Evolutionary conservation across 2,329 filamentous ascomycete species (phyloP).

Genomic region (Cytospora piceicola): DNA sequence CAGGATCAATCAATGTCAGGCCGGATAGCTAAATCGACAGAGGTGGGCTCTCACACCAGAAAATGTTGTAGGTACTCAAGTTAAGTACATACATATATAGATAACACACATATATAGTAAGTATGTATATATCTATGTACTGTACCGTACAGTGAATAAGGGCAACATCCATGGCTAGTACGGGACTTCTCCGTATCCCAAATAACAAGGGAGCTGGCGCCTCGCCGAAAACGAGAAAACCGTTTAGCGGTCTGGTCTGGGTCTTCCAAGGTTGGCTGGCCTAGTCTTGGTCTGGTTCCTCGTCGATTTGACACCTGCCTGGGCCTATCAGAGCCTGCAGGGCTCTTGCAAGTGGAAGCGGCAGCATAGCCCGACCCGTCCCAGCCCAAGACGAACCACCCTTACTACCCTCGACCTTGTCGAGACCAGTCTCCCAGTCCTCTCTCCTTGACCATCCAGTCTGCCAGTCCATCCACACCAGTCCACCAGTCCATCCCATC

Average conservation of each 20-base stretch:
- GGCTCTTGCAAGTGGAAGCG: constrained; percentile 21
- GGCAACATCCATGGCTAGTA: not conserved
- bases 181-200: constrained; percentile 17
- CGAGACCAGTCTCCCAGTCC: not conserved
- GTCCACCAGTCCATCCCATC: constrained; percentile 11
- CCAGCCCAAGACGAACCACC: constrained; percentile 18
- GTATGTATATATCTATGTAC: no score
- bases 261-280: not conserved
- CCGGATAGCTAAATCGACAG: no score
- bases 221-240: constrained; percentile 21
- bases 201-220: constrained; percentile 9
- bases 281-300: constrained; percentile 19
- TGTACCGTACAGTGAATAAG: no score
- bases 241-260: constrained; percentile 18
- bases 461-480: no score
- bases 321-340: constrained; percentile 25
- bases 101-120: no score
- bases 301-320: constrained; percentile 12
- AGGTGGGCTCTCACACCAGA: not conserved
- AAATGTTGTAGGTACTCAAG: no score
- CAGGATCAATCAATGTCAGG: no score
- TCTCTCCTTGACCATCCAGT: constrained; percentile 15
- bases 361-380: constrained; percentile 14
- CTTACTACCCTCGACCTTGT: constrained; percentile 5
- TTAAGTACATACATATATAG: not conserved